Base-by-base conservation (phyloP, 2,329 filamentous ascomycete genomes). In the Coniochaeta pulveracea region DNA sequence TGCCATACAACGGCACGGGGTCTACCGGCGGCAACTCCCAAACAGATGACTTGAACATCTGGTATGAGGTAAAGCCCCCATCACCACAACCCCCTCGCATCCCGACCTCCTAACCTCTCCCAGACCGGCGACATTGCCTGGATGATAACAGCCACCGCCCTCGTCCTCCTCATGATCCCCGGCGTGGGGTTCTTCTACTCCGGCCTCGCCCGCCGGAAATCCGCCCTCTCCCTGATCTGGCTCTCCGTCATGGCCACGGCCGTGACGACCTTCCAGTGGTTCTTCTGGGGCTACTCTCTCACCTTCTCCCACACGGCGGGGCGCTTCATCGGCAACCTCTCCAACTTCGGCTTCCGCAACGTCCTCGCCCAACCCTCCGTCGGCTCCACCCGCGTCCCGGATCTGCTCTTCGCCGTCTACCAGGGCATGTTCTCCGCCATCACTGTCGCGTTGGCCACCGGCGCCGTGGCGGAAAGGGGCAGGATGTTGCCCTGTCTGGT, bases 131-230 rank as follows among this genome's bases (percentile, higher is more conserved):
- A 93, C 61, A 81, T 93, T 43, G 80, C 76, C 36, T 93, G 82
- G 81, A 76, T 93, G 59, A 75, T 93, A 45, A 80, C 75, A 14
- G 69, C 82, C 18, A 86, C 85, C 2, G 85, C 84, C 6, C 69
- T 94, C 34, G 85, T 93, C 34, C 63, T 93, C 46, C 74, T 94
- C 46, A 93, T 93, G 86, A 85, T 93, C 60, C 86, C 86, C 3
- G 86, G 86, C 45, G 85, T 93, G 47, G 86, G 84, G 49, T 93
- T 93, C 70, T 93, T 94, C 69, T 94, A 93, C 61, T 93, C 85
- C 10, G 86, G 86, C 40, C 76, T 93, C 14, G 85, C 86, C 14
- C 78, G 86, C 40, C 71, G 86, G 51, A 94, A 93, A 61, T 93
- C 85, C 0, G 86, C 86, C 6, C 66, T 94, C 34, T 91, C 85